Percentiles rank a stretch among this genome's conserved stretches.
Conservation (phyloP, 2,329 filamentous ascomycete genomes). For the Penicillium sp. region DNA sequence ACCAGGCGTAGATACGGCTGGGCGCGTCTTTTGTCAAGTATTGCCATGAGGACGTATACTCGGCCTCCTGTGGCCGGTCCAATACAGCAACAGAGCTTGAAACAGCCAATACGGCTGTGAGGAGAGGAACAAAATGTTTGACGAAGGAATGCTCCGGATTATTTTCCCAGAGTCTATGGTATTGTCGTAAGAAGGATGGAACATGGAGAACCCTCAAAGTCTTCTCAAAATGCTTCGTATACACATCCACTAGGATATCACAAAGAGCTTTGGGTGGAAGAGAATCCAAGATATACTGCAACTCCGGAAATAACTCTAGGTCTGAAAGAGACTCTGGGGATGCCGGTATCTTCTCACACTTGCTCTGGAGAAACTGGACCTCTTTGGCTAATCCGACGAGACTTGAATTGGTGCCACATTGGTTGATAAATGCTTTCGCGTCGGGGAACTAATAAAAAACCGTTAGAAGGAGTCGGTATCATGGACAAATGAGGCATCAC, state of each 20-base stretch:
- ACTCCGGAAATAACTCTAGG: slow-evolving; percentile 17
- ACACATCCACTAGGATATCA: slow-evolving; percentile 20
- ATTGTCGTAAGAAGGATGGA: slow-evolving; percentile 23
- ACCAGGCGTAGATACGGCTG: slow-evolving; percentile 17
- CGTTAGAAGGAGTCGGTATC: neutral
- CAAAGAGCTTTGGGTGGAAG: slow-evolving; percentile 22
- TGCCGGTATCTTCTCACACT: slow-evolving; percentile 1
- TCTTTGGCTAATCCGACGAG: slow-evolving; percentile 26
- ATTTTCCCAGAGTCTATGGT: slow-evolving; percentile 18
- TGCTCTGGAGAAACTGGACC: slow-evolving; percentile 30
- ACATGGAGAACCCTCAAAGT: slow-evolving; percentile 24
- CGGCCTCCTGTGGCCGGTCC: neutral
- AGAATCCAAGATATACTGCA: slow-evolving; percentile 11
- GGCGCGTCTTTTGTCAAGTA: slow-evolving; percentile 21
- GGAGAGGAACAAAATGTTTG: slow-evolving; percentile 18
- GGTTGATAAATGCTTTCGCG: slow-evolving; percentile 26
- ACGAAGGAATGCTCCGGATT: slow-evolving; percentile 11
- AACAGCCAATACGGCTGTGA: slow-evolving; percentile 20
- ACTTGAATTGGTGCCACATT: slow-evolving; percentile 19
- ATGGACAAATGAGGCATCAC: neutral
- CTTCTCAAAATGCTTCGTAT: slow-evolving; percentile 25
- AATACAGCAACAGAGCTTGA: slow-evolving; percentile 8
- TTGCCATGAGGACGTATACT: slow-evolving; percentile 15
- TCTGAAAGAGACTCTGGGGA: slow-evolving; percentile 22
- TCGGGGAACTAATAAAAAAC: slow-evolving; percentile 22